A percentile compares a stretch with the other conserved stretches of the same genome.
Conservation (phyloP, 345 rosid species). For the Eucalyptus rudis region DNA sequence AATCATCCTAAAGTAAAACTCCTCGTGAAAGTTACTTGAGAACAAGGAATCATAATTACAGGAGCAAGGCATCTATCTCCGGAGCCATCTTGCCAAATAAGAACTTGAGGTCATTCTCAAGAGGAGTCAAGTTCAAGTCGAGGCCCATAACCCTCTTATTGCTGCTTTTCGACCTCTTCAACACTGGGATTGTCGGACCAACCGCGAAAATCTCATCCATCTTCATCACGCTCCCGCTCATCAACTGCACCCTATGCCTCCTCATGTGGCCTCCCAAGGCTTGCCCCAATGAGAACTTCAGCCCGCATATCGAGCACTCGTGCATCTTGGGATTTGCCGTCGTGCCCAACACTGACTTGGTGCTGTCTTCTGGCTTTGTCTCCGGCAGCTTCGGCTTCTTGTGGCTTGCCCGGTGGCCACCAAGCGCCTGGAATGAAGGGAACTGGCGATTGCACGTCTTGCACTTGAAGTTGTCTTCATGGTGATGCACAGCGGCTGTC, state of each 20-base stretch:
- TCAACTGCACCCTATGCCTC: not conserved
- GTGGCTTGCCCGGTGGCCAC: constrained; percentile 45
- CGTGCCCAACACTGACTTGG: not conserved
- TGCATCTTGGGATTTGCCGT: not conserved
- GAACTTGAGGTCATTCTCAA: constrained; percentile 6
- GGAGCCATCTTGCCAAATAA: constrained; percentile 1
- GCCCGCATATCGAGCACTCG: constrained; percentile 5
- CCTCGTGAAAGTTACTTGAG: not conserved
- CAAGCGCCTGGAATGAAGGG: constrained; percentile 30
- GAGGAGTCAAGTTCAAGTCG: constrained; percentile 8
- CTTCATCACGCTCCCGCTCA: not conserved
- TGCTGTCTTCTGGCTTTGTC: not conserved
- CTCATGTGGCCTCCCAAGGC: constrained; percentile 15
- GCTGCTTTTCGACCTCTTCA: constrained; percentile 1
- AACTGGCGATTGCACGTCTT: constrained; percentile 24
- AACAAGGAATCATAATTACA: not conserved
- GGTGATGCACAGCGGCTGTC: not conserved
- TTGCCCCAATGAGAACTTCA: constrained; percentile 4
- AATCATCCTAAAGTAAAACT: not conserved
- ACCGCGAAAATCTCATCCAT: not conserved
- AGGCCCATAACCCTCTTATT: not conserved
- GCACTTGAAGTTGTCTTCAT: constrained; percentile 8
- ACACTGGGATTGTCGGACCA: not conserved
- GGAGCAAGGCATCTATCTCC: not conserved
- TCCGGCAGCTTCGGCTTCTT: constrained; percentile 1